These are phyloP conservation scores for Begonia peltatifolia DNA, from an alignment of 306 rosid genomes.

Conservation along the genomic window DNA sequence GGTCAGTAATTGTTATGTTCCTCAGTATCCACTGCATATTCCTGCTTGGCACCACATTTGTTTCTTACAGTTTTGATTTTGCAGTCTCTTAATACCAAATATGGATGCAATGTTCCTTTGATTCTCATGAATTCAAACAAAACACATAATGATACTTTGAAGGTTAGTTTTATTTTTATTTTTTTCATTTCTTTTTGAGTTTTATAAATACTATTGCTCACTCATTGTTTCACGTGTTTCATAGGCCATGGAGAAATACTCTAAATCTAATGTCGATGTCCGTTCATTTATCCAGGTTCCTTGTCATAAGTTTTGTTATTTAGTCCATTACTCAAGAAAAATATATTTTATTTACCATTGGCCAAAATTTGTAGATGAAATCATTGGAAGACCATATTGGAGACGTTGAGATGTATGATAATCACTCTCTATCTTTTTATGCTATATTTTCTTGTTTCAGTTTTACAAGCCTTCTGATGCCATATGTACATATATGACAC, in stretches of 20 bases:
- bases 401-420: too few species aligned
- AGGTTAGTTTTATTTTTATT: conserved; percentile 23
- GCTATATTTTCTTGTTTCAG: too few species aligned
- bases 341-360: too few species aligned
- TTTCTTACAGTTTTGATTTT: conserved; percentile 6
- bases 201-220: neutral
- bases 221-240: conserved; percentile 14
- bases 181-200: too few species aligned
- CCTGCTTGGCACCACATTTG: too few species aligned
- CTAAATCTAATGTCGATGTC: conserved; percentile 26
- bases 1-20: conserved; percentile 21
- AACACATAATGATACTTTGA: conserved; percentile 30
- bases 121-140: conserved; percentile 31
- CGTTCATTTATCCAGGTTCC: conserved; percentile 23
- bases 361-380: too few species aligned
- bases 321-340: too few species aligned
- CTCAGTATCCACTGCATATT: neutral
- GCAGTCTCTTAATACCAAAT: conserved; percentile 43
- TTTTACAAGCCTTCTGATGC: too few species aligned
- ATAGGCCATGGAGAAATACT: conserved; percentile 39
- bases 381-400: too few species aligned
- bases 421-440: too few species aligned
- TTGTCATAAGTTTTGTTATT: conserved; percentile 6
- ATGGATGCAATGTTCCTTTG: conserved; percentile 47
- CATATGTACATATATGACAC: too few species aligned